These are phyloP conservation scores for Psilocybe mexicana DNA, from an alignment of 1,284 basidiomycete genomes.

Conservation along the genomic window DNA sequence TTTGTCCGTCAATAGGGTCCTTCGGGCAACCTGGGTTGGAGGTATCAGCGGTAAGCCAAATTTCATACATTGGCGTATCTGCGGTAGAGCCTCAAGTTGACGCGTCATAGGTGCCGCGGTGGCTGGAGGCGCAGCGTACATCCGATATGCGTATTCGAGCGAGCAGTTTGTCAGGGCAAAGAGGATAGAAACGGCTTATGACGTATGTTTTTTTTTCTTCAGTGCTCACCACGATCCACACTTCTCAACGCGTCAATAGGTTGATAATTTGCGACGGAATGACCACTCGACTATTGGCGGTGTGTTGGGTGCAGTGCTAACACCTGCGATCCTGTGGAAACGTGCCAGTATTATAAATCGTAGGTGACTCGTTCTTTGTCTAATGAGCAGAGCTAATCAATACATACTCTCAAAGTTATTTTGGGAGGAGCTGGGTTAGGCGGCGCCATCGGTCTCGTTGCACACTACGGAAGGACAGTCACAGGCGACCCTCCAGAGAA, in stretches of 20 bases:
- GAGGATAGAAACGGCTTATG: slow-evolving; percentile 47
- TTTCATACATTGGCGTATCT: neutral
- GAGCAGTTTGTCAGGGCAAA: slow-evolving; percentile 34
- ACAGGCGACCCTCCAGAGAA: slow-evolving; percentile 51
- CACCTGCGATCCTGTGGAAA: slow-evolving; percentile 70
- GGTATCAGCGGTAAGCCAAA: slow-evolving; percentile 51
- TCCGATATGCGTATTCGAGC: slow-evolving; percentile 37
- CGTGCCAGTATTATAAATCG: slow-evolving; percentile 55
- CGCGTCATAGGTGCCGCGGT: slow-evolving; percentile 30
- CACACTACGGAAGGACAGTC: slow-evolving; percentile 51
- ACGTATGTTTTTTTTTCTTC: slow-evolving; percentile 40
- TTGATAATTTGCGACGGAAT: slow-evolving; percentile 54
- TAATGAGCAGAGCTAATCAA: neutral
- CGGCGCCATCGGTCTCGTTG: slow-evolving; percentile 56
- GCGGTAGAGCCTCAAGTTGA: neutral
- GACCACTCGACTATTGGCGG: slow-evolving; percentile 73
- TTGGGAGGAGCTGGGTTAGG: slow-evolving; percentile 70
- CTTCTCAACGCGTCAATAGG: slow-evolving; percentile 36
- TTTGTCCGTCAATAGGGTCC: slow-evolving; percentile 56
- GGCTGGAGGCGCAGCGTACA: slow-evolving; percentile 37
- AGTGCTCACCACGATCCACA: no score
- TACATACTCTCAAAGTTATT: slow-evolving; percentile 45
- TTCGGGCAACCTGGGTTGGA: slow-evolving; percentile 71
- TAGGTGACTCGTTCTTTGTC: slow-evolving; percentile 32
- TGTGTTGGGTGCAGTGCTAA: slow-evolving; percentile 59